Percentiles rank a stretch among this genome's conserved stretches.
Conservation (phyloP, 805 yeast species). For the Wickerhamiella domercqiae region DNA sequence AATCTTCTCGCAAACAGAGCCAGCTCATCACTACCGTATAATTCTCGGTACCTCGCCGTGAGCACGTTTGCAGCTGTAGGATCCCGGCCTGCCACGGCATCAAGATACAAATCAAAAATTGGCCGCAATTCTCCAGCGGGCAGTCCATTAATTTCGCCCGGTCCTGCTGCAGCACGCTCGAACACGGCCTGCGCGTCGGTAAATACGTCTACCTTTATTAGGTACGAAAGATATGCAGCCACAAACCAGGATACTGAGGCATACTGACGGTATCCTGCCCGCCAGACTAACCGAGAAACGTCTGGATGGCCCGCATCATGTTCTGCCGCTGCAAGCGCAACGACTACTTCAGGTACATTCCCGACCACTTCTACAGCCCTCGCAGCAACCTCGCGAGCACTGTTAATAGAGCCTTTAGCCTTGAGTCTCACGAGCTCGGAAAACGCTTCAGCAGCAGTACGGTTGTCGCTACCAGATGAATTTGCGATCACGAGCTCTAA, state of each 20-base stretch:
- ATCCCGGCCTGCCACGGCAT: constrained; percentile 37
- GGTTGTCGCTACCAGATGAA: too few species aligned
- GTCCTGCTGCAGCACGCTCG: constrained; percentile 43
- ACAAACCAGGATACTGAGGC: constrained; percentile 46
- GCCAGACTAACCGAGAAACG: constrained; percentile 63
- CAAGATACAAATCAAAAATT: constrained; percentile 10
- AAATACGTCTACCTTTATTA: constrained; percentile 54
- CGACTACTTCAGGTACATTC: too few species aligned
- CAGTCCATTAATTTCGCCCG: constrained; percentile 34
- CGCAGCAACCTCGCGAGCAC: constrained; percentile 49
- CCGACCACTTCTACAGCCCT: too few species aligned
- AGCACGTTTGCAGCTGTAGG: constrained; percentile 41
- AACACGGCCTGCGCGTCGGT: constrained; percentile 65
- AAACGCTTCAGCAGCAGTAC: too few species aligned
- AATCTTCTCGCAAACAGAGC: constrained; percentile 22
- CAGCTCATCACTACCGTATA: constrained; percentile 41
- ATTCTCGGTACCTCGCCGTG: constrained; percentile 51
- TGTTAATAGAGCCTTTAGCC: too few species aligned
- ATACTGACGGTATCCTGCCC: constrained; percentile 52
- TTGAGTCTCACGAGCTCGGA: too few species aligned
- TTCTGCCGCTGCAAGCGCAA: constrained; percentile 73
- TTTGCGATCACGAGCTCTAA: too few species aligned
- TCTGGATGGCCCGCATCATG: constrained; percentile 40
- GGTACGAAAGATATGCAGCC: constrained; percentile 52
- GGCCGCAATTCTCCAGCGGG: constrained; percentile 51